Evolutionary conservation across 148 eudicot genomes (phyloP).

Genomic region (Diospyros lotus): DNA sequence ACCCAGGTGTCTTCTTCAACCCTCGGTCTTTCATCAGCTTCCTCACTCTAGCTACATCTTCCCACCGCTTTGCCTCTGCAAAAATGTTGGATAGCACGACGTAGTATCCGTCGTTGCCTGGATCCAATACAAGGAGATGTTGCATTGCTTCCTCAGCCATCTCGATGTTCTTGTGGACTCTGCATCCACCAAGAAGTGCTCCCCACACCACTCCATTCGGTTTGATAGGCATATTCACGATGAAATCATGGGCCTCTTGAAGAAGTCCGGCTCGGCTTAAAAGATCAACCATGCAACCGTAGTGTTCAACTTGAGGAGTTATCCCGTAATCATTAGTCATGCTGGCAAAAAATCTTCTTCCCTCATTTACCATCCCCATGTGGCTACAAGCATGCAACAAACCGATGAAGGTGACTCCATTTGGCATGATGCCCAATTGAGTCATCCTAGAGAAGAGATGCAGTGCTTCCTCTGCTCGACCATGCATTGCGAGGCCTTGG

Average conservation of each 20-base stretch:
- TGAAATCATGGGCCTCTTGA: constrained; percentile 17
- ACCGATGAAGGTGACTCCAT: constrained; percentile 19
- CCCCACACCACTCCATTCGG: constrained; percentile 23
- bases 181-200: constrained; percentile 21
- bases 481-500: constrained; percentile 19
- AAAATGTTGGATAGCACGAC: constrained; percentile 19
- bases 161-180: constrained; percentile 16
- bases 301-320: constrained; percentile 18
- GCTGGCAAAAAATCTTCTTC: constrained; percentile 9
- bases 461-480: constrained; percentile 18
- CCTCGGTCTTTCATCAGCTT: constrained; percentile 19
- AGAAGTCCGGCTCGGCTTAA: constrained; percentile 17
- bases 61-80: constrained; percentile 20
- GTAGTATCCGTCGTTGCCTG: constrained; percentile 17
- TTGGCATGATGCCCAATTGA: constrained; percentile 11
- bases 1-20: constrained; percentile 20
- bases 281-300: constrained; percentile 24
- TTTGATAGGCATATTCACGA: constrained; percentile 15
- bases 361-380: constrained; percentile 18
- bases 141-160: constrained; percentile 15
- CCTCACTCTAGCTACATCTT: constrained; percentile 18
- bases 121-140: constrained; percentile 17
- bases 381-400: constrained; percentile 21
- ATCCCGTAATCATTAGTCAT: constrained; percentile 20
- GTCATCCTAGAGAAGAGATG: constrained; percentile 13